Base-by-base conservation (phyloP, 1,284 basidiomycete genomes). In the Ganoderma lucidum region DNA sequence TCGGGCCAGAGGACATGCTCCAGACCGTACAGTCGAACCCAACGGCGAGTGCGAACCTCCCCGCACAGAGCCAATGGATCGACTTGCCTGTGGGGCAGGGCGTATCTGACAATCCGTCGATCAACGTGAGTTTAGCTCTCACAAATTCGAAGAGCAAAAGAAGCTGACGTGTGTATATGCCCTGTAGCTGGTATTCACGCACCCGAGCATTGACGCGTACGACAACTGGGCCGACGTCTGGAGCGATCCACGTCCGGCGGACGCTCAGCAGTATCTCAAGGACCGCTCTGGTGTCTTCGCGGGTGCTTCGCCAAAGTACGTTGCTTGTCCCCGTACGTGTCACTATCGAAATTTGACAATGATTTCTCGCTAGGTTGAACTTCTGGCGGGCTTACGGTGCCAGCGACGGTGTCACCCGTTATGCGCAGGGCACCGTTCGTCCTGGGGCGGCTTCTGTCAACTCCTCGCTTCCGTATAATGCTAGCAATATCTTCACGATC, bases 171-270 rank as follows among this genome's bases (percentile, higher is more conserved):
- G 23, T 5, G 15, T 42, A 6, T 4, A 61, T 15, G 39, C 59
- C 23, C 23, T 30, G 10, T 35, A 88, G 87, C 75, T 90, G 76
- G 87, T 90, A 39, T 90, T 90, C 80, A 90, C 87, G 2, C 89
- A 90, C 74, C 89, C 89, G 5, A 82, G 78, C 51, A 83, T 90
- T 66, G 86, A 90, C 76, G 83, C 87, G 1, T 90, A 90, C 71
- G 87, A 89, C n/a, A 90, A 90, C 77, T 90, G 89, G 89, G 86
- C 84, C 4, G 71, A 83, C 60, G 86, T 90, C 9, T 89, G 85
- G 85, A 79, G 78, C 32, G 80, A 81, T 75, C 89, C 89, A 10
- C 83, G 85, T 28, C 75, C 84, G 9, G 87, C 87, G 3, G 89
- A 90, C 75, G 84, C 85, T 17, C 79, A 80, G 8, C 87, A 88